Percentiles rank a stretch among this genome's conserved stretches.
Conservation (phyloP, 768 basidiomycete species). For the Agrocybe praecox region DNA sequence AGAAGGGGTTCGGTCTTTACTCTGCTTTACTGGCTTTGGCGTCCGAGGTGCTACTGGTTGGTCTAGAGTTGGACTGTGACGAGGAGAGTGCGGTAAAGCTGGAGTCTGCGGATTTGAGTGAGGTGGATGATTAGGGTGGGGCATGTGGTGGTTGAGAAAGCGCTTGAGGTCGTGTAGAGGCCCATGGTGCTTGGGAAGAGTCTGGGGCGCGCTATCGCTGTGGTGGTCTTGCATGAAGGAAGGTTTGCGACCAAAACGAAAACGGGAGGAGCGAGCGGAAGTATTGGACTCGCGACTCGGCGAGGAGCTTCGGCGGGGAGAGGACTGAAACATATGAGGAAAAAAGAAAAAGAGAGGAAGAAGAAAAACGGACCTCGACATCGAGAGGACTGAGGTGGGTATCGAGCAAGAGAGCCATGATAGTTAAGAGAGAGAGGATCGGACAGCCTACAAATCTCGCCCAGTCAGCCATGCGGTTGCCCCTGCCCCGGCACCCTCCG, state of each 20-base stretch:
- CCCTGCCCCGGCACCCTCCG: neutral
- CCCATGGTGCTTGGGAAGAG: slow-evolving; percentile 48
- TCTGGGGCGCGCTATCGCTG: slow-evolving; percentile 11
- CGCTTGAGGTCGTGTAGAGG: slow-evolving; percentile 93
- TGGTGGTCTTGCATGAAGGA: slow-evolving; percentile 21
- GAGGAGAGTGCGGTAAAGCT: slow-evolving; percentile 4
- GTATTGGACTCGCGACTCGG: slow-evolving; percentile 21
- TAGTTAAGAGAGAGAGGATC: slow-evolving; percentile 7
- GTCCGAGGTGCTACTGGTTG: slow-evolving; percentile 18
- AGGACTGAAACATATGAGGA: slow-evolving; percentile 13
- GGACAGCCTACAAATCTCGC: neutral
- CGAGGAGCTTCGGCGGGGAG: slow-evolving; percentile 21
- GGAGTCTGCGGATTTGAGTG: slow-evolving; percentile 25
- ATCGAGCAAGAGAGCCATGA: slow-evolving; percentile 21
- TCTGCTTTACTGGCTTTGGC: slow-evolving; percentile 37
- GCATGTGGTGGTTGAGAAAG: slow-evolving; percentile 92
- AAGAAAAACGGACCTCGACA: neutral
- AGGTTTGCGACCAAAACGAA: slow-evolving; percentile 22
- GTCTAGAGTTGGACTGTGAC: slow-evolving; percentile 7
- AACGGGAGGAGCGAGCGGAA: slow-evolving; percentile 23
- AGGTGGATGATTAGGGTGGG: slow-evolving; percentile 47
- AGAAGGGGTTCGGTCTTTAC: slow-evolving; percentile 44
- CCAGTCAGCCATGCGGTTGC: neutral
- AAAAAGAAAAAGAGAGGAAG: neutral
- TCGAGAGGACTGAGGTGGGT: slow-evolving; percentile 4